phyloP scores from a whole-genome alignment of 2,329 filamentous ascomycete species.

The Daldinia eschscholtzii region DNA sequence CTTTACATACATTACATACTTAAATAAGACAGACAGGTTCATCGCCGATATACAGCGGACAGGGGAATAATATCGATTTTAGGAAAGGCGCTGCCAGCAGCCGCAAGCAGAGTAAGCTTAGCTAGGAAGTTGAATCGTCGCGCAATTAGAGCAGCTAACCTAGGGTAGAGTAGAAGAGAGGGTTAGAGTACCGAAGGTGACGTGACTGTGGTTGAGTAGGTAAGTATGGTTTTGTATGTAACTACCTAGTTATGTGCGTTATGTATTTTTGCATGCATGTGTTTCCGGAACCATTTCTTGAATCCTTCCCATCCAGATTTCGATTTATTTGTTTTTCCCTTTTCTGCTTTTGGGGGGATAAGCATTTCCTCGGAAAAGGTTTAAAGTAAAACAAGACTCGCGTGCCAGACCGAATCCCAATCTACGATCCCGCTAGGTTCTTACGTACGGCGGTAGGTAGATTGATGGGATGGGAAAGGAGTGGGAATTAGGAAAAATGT shows the following conservation, averaged over 20 bases:
- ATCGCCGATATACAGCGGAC: conserved; percentile 2
- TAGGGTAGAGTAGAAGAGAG: background rate
- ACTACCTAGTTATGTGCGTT: background rate
- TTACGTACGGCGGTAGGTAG: conserved; percentile 5
- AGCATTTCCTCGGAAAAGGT: background rate
- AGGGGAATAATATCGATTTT: conserved; percentile 16
- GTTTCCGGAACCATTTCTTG: conserved; percentile 1
- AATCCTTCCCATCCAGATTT: conserved; percentile 10
- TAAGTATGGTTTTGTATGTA: conserved; percentile 11
- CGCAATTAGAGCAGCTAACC: conserved; percentile 7
- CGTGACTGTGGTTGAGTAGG: conserved; percentile 11
- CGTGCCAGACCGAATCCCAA: conserved; percentile 23
- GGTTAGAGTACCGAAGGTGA: conserved; percentile 21
- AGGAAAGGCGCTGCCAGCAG: conserved; percentile 30
- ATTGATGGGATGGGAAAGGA: background rate
- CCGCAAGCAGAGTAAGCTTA: conserved; percentile 12
- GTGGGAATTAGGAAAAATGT: background rate
- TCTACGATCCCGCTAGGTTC: conserved; percentile 25
- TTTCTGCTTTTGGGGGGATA: background rate
- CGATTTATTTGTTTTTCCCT: background rate
- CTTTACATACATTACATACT: conserved; percentile 1
- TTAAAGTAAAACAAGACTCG: background rate
- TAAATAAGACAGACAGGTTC: background rate
- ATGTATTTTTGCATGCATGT: conserved; percentile 6
- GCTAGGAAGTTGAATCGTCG: conserved; percentile 20